These are phyloP conservation scores for Lanmaoa pseudosensibilis DNA, from an alignment of 768 basidiomycete species.

Conservation along the genomic window DNA sequence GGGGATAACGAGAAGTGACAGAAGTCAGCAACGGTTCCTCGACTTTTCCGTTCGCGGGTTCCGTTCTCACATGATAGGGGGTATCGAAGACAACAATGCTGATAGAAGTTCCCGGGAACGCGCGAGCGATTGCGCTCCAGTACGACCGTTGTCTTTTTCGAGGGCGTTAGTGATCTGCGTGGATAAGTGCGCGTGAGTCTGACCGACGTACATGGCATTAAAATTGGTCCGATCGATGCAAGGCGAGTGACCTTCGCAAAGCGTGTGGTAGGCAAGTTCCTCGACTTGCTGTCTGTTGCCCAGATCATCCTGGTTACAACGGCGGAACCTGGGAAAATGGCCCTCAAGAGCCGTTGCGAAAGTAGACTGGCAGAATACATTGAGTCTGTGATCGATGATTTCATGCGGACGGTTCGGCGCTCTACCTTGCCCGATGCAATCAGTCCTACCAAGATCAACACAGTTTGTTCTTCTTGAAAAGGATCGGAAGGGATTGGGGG, in stretches of 20 bases:
- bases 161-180: neutral
- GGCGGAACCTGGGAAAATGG: constrained; percentile 58
- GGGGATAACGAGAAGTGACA: constrained; percentile 11
- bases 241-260: constrained; percentile 63
- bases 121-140: constrained; percentile 73
- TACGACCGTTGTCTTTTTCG: constrained; percentile 60
- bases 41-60: neutral
- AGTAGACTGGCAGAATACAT: constrained; percentile 40
- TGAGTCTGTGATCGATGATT: constrained; percentile 3
- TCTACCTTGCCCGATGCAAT: constrained; percentile 73
- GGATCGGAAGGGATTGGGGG: constrained; percentile 13
- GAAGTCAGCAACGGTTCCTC: constrained; percentile 13
- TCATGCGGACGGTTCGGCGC: constrained; percentile 1
- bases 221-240: constrained; percentile 82
- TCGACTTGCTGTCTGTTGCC: constrained; percentile 70
- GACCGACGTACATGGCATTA: constrained; percentile 53
- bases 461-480: constrained; percentile 41
- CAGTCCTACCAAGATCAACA: constrained; percentile 73
- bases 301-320: constrained; percentile 82
- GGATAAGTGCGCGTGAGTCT: neutral
- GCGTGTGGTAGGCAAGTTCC: constrained; percentile 48
- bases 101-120: constrained; percentile 59
- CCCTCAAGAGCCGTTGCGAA: constrained; percentile 71
- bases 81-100: constrained; percentile 81
- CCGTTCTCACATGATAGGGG: constrained; percentile 62